Base-by-base conservation (phyloP, 352 stramenopile genomes). In the Phytophthora pluvialis region DNA sequence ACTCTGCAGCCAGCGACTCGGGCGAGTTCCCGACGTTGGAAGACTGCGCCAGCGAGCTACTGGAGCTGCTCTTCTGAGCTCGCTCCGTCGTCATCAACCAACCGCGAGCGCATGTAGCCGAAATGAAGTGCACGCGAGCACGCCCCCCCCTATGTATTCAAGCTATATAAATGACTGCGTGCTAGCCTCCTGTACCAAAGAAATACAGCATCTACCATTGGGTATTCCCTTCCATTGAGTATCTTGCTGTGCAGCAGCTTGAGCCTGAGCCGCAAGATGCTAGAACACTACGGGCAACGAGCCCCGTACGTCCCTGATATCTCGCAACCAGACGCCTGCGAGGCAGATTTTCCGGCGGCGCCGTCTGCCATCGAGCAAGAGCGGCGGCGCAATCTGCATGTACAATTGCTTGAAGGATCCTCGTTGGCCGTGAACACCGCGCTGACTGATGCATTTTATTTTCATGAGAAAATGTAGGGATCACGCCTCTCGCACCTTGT, bases 21-120 rank as follows among this genome's bases (percentile, higher is more conserved):
- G 77, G 68, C 31, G 68, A 80, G 21, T 79, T 72, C 13, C 82
- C 82, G 31, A 85, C 74, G 18, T 72, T 91, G 1, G 78, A 91
- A 35, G 82, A 88, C 50, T 91, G 80, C 45, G 82, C 78, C 35
- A 82, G 79, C 31, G 81, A 83, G 51, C 70, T 91, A 31, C 76
- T 89, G 59, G 82, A 91, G 18, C 64, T 91, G 63, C 77, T 91
- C 35, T 89, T 87, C 53, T 84, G 56, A 78, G 28, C 36, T 11
- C 43, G 3, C 21, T 42, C 10, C 3, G 44, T 21, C 31, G 35
- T 49, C 42, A 11, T 57, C 28, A 5, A 49, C 38, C 15, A 45
- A 54, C n/a, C 32, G 44, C 38, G n/a, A 39, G 18, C 55, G 49
- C 52, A 45, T 71, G 61, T 63, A 54, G 44, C 61, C 60, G 36